Conservation (phyloP, 345 rosid species). For the Toxicodendron radicans region DNA sequence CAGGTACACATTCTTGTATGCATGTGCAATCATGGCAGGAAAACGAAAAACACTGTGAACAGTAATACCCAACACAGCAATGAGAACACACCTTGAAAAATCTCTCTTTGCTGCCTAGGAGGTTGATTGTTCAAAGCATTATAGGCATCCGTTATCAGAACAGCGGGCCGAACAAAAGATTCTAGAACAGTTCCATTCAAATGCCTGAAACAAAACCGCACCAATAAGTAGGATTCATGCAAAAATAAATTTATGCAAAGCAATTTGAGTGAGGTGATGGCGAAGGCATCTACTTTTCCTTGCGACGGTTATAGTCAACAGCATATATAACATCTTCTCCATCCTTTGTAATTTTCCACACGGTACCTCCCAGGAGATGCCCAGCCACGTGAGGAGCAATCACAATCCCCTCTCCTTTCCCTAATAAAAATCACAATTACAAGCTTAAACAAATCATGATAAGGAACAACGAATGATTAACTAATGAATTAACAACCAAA, state of each 20-base stretch:
- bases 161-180: constrained; percentile 95
- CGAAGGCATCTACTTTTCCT: constrained; percentile 63
- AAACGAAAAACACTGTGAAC: not conserved
- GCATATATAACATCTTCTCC: constrained; percentile 98
- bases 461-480: constrained; percentile 8
- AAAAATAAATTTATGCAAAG: constrained; percentile 1
- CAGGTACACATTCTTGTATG: not conserved
- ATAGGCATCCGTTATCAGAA: constrained; percentile 90
- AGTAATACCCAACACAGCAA: not conserved
- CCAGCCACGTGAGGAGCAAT: constrained; percentile 96
- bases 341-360: constrained; percentile 97
- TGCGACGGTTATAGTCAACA: constrained; percentile 94
- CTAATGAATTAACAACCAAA: not conserved
- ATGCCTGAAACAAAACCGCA: constrained; percentile 62
- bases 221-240: not conserved
- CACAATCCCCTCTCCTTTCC: constrained; percentile 97
- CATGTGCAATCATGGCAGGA: not conserved
- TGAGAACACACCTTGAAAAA: constrained; percentile 55
- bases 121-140: constrained; percentile 86
- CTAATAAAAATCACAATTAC: constrained; percentile 29
- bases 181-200: constrained; percentile 92
- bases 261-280: constrained; percentile 19
- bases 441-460: not conserved
- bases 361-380: constrained; percentile 91
- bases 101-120: constrained; percentile 76